These are phyloP conservation scores for Adansonia grandidieri DNA, from an alignment of 441 rosid genomes.

Conservation along the genomic window DNA sequence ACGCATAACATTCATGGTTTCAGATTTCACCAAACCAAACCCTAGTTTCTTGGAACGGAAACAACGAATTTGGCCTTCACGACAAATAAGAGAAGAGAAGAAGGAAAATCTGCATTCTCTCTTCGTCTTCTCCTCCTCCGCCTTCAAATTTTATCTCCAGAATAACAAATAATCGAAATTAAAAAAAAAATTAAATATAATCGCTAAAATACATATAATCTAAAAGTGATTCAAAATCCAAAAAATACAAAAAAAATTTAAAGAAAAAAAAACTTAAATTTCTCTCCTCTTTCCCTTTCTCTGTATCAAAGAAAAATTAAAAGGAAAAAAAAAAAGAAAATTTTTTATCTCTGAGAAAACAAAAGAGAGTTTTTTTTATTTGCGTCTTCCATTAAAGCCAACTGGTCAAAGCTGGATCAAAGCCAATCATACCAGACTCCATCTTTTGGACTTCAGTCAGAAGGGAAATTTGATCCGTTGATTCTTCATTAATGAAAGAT, in stretches of 20 bases:
- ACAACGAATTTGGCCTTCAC: constrained; percentile 2
- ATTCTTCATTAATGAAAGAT: constrained; percentile 27
- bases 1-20: constrained; percentile 84
- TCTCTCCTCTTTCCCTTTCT: constrained; percentile 8
- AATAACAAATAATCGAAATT: background rate
- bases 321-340: background rate
- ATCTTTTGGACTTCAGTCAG: constrained; percentile 46
- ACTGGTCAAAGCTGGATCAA: constrained; percentile 54
- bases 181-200: background rate
- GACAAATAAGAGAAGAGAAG: constrained; percentile 34
- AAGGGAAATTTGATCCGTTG: constrained; percentile 29
- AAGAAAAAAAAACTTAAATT: background rate
- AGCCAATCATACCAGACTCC: constrained; percentile 30
- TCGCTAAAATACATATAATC: too few species aligned
- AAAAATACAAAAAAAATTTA: too few species aligned
- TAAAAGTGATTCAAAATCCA: too few species aligned
- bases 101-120: constrained; percentile 37
- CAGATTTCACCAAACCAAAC: constrained; percentile 25
- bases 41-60: constrained; percentile 33
- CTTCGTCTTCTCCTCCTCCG: constrained; percentile 45
- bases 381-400: constrained; percentile 17
- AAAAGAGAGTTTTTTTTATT: constrained; percentile 16
- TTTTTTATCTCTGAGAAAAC: constrained; percentile 23
- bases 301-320: background rate
- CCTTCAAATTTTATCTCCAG: constrained; percentile 23